phyloP scores from a whole-genome alignment of 2,329 filamentous ascomycete genomes.

The Penicillium rolfsii region DNA sequence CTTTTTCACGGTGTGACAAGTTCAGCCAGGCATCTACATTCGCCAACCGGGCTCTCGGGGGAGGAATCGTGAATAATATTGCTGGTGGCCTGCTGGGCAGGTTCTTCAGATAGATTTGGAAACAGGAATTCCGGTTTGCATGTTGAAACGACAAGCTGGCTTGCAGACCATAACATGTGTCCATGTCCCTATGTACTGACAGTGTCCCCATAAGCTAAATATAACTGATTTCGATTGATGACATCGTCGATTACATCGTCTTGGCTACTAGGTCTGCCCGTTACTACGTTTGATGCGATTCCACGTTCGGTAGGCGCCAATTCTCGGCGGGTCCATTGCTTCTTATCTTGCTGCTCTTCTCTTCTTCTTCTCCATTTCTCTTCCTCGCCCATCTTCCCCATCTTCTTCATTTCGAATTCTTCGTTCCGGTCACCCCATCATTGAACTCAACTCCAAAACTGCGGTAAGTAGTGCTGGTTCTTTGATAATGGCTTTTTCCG shows the following conservation, averaged over 20 bases:
- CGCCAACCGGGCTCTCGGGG: slow-evolving; percentile 59
- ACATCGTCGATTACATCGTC: background rate
- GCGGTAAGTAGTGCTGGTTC: background rate
- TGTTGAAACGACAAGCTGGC: background rate
- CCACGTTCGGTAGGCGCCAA: background rate
- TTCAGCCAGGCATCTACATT: slow-evolving; percentile 62
- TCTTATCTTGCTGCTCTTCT: too few relatives aligned
- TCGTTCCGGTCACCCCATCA: background rate
- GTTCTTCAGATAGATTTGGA: slow-evolving; percentile 51
- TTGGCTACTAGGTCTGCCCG: background rate
- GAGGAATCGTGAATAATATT: slow-evolving; percentile 58
- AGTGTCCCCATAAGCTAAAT: background rate
- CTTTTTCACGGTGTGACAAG: slow-evolving; percentile 56
- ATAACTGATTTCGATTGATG: background rate
- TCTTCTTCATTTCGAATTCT: background rate
- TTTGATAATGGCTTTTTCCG: background rate
- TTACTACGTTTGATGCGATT: background rate
- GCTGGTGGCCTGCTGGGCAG: slow-evolving; percentile 60
- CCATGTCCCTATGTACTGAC: too few relatives aligned
- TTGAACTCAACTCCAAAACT: background rate
- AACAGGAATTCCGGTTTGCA: background rate
- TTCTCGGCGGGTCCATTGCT: background rate
- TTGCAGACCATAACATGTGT: slow-evolving; percentile 2
- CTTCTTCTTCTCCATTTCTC: background rate
- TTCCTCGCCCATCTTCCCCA: background rate